Percentiles rank a stretch among this genome's conserved stretches.
These are phyloP conservation scores for Trichoderma asperelloides DNA, from an alignment of 495 filamentous ascomycete genomes.

Conservation along the genomic window DNA sequence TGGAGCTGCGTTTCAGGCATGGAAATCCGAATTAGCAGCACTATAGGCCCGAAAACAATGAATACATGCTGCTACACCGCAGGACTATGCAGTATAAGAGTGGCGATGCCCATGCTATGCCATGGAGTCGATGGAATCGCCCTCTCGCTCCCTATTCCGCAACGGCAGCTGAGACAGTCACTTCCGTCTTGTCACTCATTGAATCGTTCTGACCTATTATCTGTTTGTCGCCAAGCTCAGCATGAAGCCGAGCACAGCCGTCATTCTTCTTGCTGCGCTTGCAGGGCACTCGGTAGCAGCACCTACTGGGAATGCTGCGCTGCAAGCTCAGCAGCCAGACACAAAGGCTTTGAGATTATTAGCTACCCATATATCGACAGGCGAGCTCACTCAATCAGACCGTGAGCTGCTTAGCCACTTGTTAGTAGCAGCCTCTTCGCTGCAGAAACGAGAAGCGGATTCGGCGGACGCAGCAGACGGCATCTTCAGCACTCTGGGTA, in stretches of 20 bases:
- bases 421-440: background rate
- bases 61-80: too few relatives aligned
- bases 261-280: background rate
- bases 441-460: background rate
- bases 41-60: background rate
- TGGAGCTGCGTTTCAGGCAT: background rate
- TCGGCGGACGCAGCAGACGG: background rate
- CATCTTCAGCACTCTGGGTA: background rate
- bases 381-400: background rate
- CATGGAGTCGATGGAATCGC: background rate
- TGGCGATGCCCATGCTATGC: background rate
- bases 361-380: background rate
- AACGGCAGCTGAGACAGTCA: background rate
- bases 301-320: background rate
- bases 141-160: background rate
- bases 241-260: background rate
- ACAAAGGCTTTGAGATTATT: background rate
- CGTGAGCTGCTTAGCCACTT: background rate
- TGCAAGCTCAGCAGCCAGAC: background rate
- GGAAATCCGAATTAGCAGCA: background rate
- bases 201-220: background rate
- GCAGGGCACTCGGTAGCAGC: background rate
- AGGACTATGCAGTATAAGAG: background rate
- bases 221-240: background rate
- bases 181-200: background rate